Base-by-base conservation (phyloP, 1,284 basidiomycete genomes). In the Butyriboletus appendiculatus region DNA sequence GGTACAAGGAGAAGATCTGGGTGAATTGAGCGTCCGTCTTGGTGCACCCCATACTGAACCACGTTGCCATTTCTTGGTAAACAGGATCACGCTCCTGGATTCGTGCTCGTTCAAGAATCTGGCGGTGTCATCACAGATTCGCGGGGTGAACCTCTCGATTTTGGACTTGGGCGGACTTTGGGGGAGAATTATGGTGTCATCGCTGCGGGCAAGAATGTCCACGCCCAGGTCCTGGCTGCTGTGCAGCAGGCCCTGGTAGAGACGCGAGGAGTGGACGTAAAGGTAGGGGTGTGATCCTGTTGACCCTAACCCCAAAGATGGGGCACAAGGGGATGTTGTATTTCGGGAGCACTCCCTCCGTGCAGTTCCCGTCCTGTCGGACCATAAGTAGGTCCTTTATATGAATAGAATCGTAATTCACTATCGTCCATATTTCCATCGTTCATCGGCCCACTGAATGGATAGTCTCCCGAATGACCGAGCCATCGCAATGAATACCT, bases 1-100 rank as follows among this genome's bases (percentile, higher is more conserved):
- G 84, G 14, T 96, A 96, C 70, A 71, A 77, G 57, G 94, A 96
- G 71, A 96, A 96, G 74, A 95, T 97, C 41, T 97, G 93, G 94
- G 86, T 87, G 53, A 53, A 78, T 67, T 3, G 16, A 0, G 9
- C 7, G 12, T 4, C 16, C 9, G 5, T 20, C 6, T 5, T 22
- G 4, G 15, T 37, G 7, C 22, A 1, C 2, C 1, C n/a, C 1
- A 16, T 26, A 9, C 18, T 35, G 18, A 43, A 42, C 12, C 2
- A 18, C 26, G 28, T 22, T 3, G 3, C 6, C n/a, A 16, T 3
- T 26, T 43, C 3, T 34, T n/a, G 24, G 11, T 22, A 15, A 3
- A 12, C 48, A 86, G 92, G 97, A 99, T 69, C 97, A 98, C 68
- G 96, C 96, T 0, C 81, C 93, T 1, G 97, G 96, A 1, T 78